phyloP scores from a whole-genome alignment of 495 filamentous ascomycete species.

The Penicillium daleae region DNA sequence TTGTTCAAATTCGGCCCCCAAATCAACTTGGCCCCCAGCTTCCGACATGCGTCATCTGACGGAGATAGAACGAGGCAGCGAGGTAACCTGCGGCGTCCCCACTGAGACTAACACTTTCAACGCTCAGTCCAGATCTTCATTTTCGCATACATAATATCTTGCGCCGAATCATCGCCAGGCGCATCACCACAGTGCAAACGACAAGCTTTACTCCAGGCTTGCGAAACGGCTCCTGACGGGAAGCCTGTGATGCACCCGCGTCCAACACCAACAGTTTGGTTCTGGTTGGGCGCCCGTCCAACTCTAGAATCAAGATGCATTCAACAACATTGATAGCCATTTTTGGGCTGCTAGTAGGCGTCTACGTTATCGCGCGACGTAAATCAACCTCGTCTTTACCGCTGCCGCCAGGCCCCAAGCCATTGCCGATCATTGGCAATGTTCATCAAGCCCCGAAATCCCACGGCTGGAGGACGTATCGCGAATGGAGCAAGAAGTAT shows the following conservation, averaged over 20 bases:
- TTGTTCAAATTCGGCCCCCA: background rate
- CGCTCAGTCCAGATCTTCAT: background rate
- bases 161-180: background rate
- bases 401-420: conserved; percentile 59
- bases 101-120: background rate
- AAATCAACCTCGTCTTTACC: conserved; percentile 12
- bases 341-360: background rate
- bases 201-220: background rate
- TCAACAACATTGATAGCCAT: background rate
- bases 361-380: background rate
- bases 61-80: background rate
- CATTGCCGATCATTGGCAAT: conserved; percentile 61
- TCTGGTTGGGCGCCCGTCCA: background rate
- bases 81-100: background rate
- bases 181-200: background rate
- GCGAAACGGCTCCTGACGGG: background rate
- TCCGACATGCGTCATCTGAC: background rate
- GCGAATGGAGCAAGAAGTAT: conserved; percentile 45
- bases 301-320: background rate
- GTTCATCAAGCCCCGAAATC: conserved; percentile 52
- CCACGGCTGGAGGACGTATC: conserved; percentile 64
- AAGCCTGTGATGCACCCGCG: background rate
- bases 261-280: background rate
- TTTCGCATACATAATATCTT: background rate
- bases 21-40: background rate